Conservation (phyloP, 208 protist species). For the Trypanosoma melophagium region DNA sequence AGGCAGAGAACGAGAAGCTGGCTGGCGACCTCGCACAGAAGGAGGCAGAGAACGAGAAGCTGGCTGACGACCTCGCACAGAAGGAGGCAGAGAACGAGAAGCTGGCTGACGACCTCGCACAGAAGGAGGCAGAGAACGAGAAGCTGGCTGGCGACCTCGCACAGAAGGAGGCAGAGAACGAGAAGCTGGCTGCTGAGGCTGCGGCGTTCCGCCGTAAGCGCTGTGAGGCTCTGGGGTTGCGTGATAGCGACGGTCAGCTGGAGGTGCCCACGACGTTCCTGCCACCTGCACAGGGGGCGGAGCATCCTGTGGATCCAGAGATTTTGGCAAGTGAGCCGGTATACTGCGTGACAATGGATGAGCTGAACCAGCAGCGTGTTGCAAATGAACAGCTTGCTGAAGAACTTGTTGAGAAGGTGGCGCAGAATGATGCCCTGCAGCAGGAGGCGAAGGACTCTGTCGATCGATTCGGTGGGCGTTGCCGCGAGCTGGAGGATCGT, state of each 20-base stretch:
- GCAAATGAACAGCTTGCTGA: background rate
- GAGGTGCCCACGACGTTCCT: too few species aligned
- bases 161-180: constrained; percentile 9
- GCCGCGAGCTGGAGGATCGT: too few species aligned
- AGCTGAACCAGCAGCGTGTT: constrained; percentile 9
- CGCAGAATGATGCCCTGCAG: background rate
- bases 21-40: too few species aligned
- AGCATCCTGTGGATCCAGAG: too few species aligned
- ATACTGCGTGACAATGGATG: constrained; percentile 33
- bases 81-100: constrained; percentile 8
- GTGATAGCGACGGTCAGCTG: background rate
- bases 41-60: constrained; percentile 4
- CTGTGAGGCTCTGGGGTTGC: constrained; percentile 20
- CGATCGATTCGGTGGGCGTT: too few species aligned
- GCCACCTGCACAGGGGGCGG: too few species aligned
- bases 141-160: constrained; percentile 20
- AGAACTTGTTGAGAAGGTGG: background rate
- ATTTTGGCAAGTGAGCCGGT: constrained; percentile 15
- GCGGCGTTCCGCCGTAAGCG: constrained; percentile 25
- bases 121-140: background rate
- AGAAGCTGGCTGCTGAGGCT: background rate
- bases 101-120: constrained; percentile 6
- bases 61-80: constrained; percentile 28
- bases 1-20: too few species aligned
- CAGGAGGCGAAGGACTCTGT: too few species aligned